Conservation (phyloP, 2,329 filamentous ascomycete species). For the Exserohilum rostratum region DNA sequence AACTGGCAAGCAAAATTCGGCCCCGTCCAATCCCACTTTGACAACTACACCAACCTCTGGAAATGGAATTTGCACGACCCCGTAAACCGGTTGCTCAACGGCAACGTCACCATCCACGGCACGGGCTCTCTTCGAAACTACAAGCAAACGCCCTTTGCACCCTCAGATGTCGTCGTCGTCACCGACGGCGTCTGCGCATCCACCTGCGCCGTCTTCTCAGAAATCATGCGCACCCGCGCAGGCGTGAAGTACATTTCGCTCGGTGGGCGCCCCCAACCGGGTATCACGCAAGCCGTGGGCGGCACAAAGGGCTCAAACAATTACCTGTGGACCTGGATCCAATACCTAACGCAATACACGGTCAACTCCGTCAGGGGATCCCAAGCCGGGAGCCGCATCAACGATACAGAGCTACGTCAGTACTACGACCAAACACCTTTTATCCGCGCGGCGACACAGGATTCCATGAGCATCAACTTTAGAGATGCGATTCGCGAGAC, state of each 20-base stretch:
- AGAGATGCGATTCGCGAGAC: neutral
- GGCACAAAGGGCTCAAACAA: no score
- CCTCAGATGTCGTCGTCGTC: conserved; percentile 52
- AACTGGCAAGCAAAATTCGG: conserved; percentile 57
- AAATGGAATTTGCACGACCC: conserved; percentile 57
- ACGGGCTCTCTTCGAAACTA: no score
- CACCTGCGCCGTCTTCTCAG: neutral
- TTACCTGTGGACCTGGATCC: neutral
- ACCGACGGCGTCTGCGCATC: neutral
- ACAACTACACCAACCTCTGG: conserved; percentile 63
- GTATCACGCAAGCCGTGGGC: neutral
- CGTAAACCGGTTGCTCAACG: conserved; percentile 41
- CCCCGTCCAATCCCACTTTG: conserved; percentile 51
- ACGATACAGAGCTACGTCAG: neutral
- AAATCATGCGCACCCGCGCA: neutral
- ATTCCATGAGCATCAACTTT: neutral
- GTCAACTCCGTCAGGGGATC: no score
- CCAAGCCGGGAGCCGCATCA: neutral
- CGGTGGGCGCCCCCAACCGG: neutral
- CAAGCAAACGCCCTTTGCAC: conserved; percentile 51
- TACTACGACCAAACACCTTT: neutral
- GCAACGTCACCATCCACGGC: conserved; percentile 42
- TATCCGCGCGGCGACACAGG: neutral
- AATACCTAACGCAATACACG: neutral
- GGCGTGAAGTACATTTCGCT: neutral